These are phyloP conservation scores for Erodium maritimum DNA, from an alignment of 345 rosid genomes.

Conservation along the genomic window DNA sequence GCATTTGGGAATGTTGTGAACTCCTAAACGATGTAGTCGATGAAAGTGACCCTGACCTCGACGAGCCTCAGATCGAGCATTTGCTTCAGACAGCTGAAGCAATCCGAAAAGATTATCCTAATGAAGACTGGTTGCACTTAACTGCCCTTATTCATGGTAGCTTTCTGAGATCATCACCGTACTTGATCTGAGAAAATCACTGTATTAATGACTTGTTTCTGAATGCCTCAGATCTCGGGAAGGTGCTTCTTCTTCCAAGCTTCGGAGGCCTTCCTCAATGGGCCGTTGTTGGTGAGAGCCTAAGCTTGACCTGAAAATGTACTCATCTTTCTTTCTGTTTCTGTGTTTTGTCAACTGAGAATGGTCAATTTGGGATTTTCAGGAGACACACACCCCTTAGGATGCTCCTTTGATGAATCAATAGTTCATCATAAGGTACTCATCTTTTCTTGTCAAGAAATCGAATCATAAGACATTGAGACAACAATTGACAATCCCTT, in stretches of 20 bases:
- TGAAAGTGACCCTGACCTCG: slow-evolving; percentile 55
- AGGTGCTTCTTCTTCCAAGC: slow-evolving; percentile 57
- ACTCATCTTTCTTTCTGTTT: no score
- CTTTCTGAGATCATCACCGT: no score
- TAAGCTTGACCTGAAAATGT: no score
- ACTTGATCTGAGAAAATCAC: no score
- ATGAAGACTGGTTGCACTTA: slow-evolving; percentile 55
- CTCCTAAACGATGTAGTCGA: slow-evolving; percentile 41
- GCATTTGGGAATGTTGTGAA: slow-evolving; percentile 64
- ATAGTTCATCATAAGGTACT: slow-evolving; percentile 63
- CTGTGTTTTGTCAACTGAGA: no score
- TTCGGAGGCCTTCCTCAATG: slow-evolving; percentile 80
- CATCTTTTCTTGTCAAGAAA: no score
- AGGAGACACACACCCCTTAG: slow-evolving; percentile 59
- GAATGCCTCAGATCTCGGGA: slow-evolving; percentile 41
- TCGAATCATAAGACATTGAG: no score
- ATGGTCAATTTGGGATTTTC: no score
- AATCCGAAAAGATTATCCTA: slow-evolving; percentile 40
- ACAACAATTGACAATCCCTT: no score
- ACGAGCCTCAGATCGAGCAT: slow-evolving; percentile 54
- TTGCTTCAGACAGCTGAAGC: slow-evolving; percentile 55
- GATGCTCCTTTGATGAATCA: slow-evolving; percentile 50
- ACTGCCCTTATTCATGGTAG: slow-evolving; percentile 57
- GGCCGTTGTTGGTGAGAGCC: slow-evolving; percentile 49
- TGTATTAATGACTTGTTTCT: no score